These are phyloP conservation scores for Suhomyces choctaworum DNA, from an alignment of 1,139 yeast genomes.

Conservation along the genomic window DNA sequence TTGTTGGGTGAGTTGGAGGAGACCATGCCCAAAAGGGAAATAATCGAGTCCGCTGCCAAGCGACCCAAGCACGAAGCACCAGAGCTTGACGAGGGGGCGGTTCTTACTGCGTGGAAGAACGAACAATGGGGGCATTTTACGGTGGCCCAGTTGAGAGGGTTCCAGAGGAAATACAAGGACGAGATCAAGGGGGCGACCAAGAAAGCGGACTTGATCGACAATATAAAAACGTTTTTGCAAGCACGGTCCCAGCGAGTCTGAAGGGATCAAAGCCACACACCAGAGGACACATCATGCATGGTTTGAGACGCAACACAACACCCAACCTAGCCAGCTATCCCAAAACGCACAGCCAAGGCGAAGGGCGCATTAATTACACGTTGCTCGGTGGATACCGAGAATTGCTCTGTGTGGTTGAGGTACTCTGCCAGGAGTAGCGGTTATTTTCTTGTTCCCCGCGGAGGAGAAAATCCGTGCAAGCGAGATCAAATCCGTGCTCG, in stretches of 20 bases:
- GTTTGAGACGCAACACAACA: no score
- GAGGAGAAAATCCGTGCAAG: no score
- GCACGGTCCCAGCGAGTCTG: conserved; percentile 1
- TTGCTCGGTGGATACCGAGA: no score
- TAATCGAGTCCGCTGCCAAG: conserved; percentile 16
- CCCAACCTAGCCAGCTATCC: no score
- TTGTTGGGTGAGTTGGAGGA: conserved; percentile 16
- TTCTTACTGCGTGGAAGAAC: conserved; percentile 42
- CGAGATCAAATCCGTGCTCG: no score
- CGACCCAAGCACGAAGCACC: conserved; percentile 22
- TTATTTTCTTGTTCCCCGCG: no score
- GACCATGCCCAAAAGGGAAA: conserved; percentile 16
- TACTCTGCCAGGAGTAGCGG: no score
- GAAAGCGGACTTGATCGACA: conserved; percentile 46
- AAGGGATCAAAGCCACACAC: no score
- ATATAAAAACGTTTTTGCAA: conserved; percentile 31
- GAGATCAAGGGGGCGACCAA: conserved; percentile 36
- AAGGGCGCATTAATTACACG: no score
- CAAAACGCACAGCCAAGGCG: no score
- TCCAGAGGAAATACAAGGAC: conserved; percentile 33
- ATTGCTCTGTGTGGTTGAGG: no score
- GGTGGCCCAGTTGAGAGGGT: conserved; percentile 41
- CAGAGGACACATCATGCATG: no score
- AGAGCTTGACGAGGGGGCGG: conserved; percentile 35
- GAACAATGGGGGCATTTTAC: conserved; percentile 36